Conservation (phyloP, 305 asterid species). For the Rubia peregrina region DNA sequence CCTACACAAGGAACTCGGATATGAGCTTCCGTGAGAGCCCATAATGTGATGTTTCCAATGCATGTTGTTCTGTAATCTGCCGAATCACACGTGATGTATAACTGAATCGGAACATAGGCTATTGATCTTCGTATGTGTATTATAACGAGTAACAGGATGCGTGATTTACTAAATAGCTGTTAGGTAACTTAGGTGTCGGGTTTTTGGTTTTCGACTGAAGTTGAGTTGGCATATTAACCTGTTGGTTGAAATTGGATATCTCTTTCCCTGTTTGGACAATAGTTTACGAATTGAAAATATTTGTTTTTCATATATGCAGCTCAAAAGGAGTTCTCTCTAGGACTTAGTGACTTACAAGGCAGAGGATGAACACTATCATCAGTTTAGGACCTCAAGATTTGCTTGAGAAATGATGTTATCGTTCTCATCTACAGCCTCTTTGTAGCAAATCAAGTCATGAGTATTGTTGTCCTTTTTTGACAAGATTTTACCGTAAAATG, state of each 20-base stretch:
- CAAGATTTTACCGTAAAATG: not conserved
- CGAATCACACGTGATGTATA: not conserved
- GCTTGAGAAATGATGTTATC: not conserved
- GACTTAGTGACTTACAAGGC: slow-evolving; percentile 25
- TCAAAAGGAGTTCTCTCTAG: slow-evolving; percentile 78
- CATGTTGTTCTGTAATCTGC: not conserved
- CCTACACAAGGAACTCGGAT: not conserved
- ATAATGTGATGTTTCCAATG: not conserved
- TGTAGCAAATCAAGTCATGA: not conserved
- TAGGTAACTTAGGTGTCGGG: not conserved
- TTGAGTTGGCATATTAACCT: not conserved
- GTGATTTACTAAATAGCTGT: not conserved
- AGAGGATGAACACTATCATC: not conserved
- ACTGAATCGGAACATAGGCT: not conserved
- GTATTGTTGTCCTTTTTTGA: not conserved
- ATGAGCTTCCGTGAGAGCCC: not conserved
- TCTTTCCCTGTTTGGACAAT: not conserved
- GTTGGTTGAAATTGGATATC: not conserved
- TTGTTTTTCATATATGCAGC: slow-evolving; percentile 38
- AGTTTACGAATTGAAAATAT: not conserved
- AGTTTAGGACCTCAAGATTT: not conserved
- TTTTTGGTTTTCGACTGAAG: not conserved
- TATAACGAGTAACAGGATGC: not conserved
- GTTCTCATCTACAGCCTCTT: not conserved
- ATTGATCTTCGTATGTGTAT: not conserved